Base-by-base conservation (phyloP, 208 protist species). In the Acanthamoeba healyi region DNA sequence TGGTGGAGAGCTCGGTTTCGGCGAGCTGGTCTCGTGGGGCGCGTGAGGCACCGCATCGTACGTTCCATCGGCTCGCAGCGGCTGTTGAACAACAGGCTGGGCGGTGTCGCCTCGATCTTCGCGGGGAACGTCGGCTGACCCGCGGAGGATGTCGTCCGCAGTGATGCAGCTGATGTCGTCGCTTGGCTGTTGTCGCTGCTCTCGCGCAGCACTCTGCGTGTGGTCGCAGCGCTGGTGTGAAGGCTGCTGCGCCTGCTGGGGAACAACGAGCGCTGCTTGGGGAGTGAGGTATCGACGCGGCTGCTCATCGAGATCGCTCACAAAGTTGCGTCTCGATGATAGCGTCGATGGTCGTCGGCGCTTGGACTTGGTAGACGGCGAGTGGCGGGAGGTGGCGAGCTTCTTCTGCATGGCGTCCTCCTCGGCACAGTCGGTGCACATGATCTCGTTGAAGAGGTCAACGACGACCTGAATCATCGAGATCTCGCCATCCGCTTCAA, bases 391-490 rank as follows among this genome's bases (percentile, higher is more conserved):
- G 54, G 1, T 32, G 58, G 26, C 2, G 1, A 1, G 4, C 40
- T 61, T 56, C 9, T 3, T 19, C 51, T 7, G 15, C 24, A 29
- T 88, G 29, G 29, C 77, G 34, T 88, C 51, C 19, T 63, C 67
- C 67, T 44, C 34, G 29, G 29, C 29, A 32, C 49, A 88, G 36
- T 63, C 38, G 1, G 44, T 92, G 29, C 58, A 72, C 44, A 92
- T 22, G 12, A 92, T 92, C 38, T 92, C 86, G 44, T 92, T 92
- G 40, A 92, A 92, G 34, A 92, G 61, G 42, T 92, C 86, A 4
- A 92, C 86, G 4, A 72, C 86, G 5, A 92, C 58, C 26, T 92
- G 86, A 17, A 51, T 92, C 58, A 92, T 72, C 38, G 86, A 72
- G 5, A 72, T 72, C 58, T 65, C 86, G 38, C 38, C 86, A 12